Evolutionary conservation across 2,329 filamentous ascomycete species (phyloP), one percentile per base, ranked within the genome.

Genomic region (Pezicula carpinea): DNA sequence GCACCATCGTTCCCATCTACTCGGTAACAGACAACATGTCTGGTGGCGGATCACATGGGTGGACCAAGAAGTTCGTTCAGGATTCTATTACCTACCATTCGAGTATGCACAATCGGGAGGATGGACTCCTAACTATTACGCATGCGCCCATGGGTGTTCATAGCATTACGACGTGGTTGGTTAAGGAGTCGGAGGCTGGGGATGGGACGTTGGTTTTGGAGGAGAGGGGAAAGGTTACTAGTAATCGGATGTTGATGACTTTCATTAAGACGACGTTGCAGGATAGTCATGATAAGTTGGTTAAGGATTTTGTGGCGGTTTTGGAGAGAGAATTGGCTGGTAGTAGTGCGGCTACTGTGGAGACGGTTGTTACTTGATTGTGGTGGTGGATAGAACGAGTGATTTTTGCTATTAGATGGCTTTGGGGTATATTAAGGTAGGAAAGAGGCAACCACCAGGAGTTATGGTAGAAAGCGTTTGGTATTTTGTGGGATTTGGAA

Each of bases 191-290:
- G 1, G 71, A 72, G 19, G 75, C 83, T 59, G 83, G 80, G 5
- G 87, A 87, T 0, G 83, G 81, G 5, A 87, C 87, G 0, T 70
- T 93, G 15, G 92, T 91, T 60, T 70, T 95, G 40, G 77, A 85
- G 15, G 88, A 95, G 69, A 87, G 91, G 54, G 83, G 91, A 40
- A 82, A 87, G 54, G 81, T 95, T 69, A 77, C 78, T 48, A 93
- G 88, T 68, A 91, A 89, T 60, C 69, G 88, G 49, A 71, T 92
- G 52, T 76, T 92, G 69, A 76, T 82, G 2, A 68, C 70, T 2
- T 93, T 93, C 61, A 86, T 95, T 47, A 90, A 86, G 72, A 85
- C 81, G 65, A 92, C 87, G 23, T 74, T 95, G 42, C 85, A 86
- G 59, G 86, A 83, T 58, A 80, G 86, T 0, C 88, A 93, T 60